Evolutionary conservation across 2,329 filamentous ascomycete species (phyloP).

Genomic region (Aurifilum marmelostoma): DNA sequence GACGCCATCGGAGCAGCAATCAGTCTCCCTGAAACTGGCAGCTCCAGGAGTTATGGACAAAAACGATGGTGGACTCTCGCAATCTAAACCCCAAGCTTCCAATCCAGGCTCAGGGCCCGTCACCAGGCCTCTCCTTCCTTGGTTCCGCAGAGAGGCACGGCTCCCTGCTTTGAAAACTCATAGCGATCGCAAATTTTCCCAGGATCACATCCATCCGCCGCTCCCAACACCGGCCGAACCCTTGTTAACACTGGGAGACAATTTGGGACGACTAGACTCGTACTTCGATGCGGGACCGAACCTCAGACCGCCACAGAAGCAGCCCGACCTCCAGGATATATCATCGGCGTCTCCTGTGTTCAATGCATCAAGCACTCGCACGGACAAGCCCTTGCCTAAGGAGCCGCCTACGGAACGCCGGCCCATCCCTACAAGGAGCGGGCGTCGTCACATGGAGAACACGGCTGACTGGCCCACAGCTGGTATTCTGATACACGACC

Average conservation of each 20-base stretch:
- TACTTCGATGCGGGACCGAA: constrained; percentile 25
- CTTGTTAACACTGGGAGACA: constrained; percentile 23
- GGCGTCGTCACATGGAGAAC: constrained; percentile 29
- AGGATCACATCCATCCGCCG: constrained; percentile 26
- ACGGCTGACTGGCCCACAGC: constrained; percentile 30
- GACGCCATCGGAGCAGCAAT: constrained; percentile 23
- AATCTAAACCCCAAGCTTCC: background rate
- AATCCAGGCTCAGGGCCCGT: background rate
- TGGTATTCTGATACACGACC: constrained; percentile 29
- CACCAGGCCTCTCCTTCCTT: constrained; percentile 23
- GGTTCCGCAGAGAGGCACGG: constrained; percentile 13
- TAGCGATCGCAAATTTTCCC: constrained; percentile 17
- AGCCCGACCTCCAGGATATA: constrained; percentile 1
- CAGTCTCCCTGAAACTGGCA: background rate
- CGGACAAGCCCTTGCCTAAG: constrained; percentile 16
- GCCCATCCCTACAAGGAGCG: constrained; percentile 24
- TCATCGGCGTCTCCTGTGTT: constrained; percentile 8
- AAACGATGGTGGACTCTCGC: background rate
- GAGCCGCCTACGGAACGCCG: constrained; percentile 12
- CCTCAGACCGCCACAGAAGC: background rate
- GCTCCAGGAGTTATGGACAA: background rate
- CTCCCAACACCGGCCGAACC: constrained; percentile 23
- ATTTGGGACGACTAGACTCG: constrained; percentile 23
- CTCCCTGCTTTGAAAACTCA: constrained; percentile 4
- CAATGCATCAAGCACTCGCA: background rate